Base-by-base conservation (phyloP, 2,329 filamentous ascomycete species). In the Gaeumannomyces tritici region DNA sequence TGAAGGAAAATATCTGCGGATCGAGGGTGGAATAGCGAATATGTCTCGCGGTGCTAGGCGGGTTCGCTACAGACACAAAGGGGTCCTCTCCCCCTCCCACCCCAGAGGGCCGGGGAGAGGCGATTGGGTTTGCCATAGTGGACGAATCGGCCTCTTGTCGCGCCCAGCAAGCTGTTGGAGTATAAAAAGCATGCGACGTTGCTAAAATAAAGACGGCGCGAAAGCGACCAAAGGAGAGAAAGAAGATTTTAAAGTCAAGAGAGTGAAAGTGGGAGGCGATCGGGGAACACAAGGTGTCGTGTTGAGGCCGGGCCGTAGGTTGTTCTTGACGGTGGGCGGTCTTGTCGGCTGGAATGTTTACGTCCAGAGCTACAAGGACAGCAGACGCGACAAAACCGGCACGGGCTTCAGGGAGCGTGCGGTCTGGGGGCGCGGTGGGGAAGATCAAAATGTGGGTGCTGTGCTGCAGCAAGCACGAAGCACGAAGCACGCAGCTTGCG, bases 1-100 rank as follows among this genome's bases (percentile, higher is more conserved):
- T 89, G 27, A 93, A 79, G 51, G 88, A 88, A 73, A 96, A 93
- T 31, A 90, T 78, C 61, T 93, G 87, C 59, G 85, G 85, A 73
- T 96, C 91, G 72, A 96, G 96, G 66, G 86, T 84, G 62, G 91
- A 92, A 74, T 90, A 95, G 67, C 92, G 88, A 67, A 93, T 85
- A 65, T 81, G 80, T 35, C 42, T 21, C 6, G 42, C 42, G 42
- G 42, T 51, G 18, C 73, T 73, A 5, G 56, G 28, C 28, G 77
- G 70, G 55, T 75, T 73, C 29, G 77, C 70, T 55, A 75, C 76
- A 28, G 79, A 73, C 64, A 85, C 74, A 70, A 89, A 88, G 57
- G 86, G 86, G 66, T 89, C 86, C 67, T 77, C 78, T 66, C 74
- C 70, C 66, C 74, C 71, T 65, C 75, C 76, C 65, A 77, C 77